Evolutionary conservation across 2,329 filamentous ascomycete genomes (phyloP).

Genomic region (Leptographium galeiforme): DNA sequence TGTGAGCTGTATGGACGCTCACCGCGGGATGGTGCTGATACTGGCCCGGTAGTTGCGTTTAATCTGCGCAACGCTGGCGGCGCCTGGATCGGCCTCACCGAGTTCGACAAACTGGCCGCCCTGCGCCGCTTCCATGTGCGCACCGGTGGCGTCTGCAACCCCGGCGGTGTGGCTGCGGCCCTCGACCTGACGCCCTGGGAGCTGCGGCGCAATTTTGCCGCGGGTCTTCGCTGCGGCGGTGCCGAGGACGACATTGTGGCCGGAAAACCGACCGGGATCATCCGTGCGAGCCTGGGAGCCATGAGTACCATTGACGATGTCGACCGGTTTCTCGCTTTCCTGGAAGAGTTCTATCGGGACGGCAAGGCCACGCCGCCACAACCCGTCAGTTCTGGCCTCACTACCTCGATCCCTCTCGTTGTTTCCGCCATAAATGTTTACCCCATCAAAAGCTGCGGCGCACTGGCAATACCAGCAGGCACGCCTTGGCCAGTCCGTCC

Average conservation of each 20-base stretch:
- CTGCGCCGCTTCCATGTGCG: slow-evolving; percentile 72
- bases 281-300: slow-evolving; percentile 75
- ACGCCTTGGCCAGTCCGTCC: slow-evolving; percentile 61
- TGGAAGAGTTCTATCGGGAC: slow-evolving; percentile 52
- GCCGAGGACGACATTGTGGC: slow-evolving; percentile 63
- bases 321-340: slow-evolving; percentile 54
- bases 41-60: slow-evolving; percentile 72
- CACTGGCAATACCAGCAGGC: slow-evolving; percentile 53
- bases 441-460: slow-evolving; percentile 88
- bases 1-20: slow-evolving; percentile 38
- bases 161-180: slow-evolving; percentile 65
- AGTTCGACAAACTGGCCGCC: slow-evolving; percentile 75
- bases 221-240: slow-evolving; percentile 71
- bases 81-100: slow-evolving; percentile 65
- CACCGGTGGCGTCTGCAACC: slow-evolving; percentile 84
- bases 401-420: neutral
- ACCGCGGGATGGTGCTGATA: slow-evolving; percentile 19
- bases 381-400: neutral
- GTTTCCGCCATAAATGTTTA: slow-evolving; percentile 52
- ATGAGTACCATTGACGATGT: slow-evolving; percentile 77
- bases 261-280: slow-evolving; percentile 77
- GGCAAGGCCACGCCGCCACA: neutral
- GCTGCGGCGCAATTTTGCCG: slow-evolving; percentile 70
- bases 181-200: slow-evolving; percentile 69
- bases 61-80: slow-evolving; percentile 60